These are phyloP conservation scores for Phytophthora europaea DNA, from an alignment of 352 stramenopile species.

Conservation along the genomic window DNA sequence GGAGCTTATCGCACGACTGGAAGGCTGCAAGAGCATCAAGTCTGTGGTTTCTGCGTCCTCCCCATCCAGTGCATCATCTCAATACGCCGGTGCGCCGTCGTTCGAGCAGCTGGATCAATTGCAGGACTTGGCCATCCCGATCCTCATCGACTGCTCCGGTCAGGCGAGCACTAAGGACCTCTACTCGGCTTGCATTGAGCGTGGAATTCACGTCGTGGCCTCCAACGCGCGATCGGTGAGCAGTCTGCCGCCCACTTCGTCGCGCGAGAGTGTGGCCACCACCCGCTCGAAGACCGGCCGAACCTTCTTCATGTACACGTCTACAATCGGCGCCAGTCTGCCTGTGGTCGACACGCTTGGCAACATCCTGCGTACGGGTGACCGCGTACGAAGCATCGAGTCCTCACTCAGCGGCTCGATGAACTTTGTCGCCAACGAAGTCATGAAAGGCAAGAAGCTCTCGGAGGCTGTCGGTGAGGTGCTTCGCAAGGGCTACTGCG, in stretches of 20 bases:
- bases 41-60: constrained; percentile 38
- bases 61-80: constrained; percentile 6
- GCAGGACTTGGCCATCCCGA: constrained; percentile 77
- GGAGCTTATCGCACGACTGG: constrained; percentile 51
- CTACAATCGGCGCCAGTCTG: constrained; percentile 75
- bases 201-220: constrained; percentile 76
- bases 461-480: constrained; percentile 65
- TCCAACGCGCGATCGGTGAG: constrained; percentile 76
- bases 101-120: constrained; percentile 63
- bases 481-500: constrained; percentile 69
- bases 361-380: constrained; percentile 79
- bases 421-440: constrained; percentile 77
- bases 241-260: constrained; percentile 59
- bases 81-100: constrained; percentile 55
- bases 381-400: constrained; percentile 68
- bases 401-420: constrained; percentile 77
- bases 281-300: constrained; percentile 48
- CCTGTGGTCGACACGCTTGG: constrained; percentile 81
- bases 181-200: constrained; percentile 71
- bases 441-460: constrained; percentile 77
- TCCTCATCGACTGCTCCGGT: constrained; percentile 80
- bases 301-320: constrained; percentile 86
- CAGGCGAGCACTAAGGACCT: constrained; percentile 60
- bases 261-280: constrained; percentile 66
- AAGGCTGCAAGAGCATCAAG: constrained; percentile 50